Percentiles rank a stretch among this genome's conserved stretches.
phyloP scores from a whole-genome alignment of 2,329 filamentous ascomycete species.

The Penicillium digitatum region DNA sequence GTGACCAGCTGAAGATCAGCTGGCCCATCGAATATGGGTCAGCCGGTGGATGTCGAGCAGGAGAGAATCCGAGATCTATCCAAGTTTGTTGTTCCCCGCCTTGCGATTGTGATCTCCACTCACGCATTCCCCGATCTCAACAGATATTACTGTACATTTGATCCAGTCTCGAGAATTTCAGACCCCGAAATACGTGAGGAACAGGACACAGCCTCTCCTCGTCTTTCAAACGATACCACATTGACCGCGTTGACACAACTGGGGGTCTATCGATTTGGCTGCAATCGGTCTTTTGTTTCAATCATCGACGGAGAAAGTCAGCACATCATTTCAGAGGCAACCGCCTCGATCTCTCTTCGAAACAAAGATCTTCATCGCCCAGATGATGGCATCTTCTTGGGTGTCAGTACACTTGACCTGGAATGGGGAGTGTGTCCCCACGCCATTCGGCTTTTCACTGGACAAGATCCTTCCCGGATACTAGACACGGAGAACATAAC shows the following conservation, averaged over 20 bases:
- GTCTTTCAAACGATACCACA: conserved; percentile 27
- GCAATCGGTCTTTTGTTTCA: conserved; percentile 48
- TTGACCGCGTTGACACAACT: conserved; percentile 53
- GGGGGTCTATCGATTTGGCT: conserved; percentile 44
- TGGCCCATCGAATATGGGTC: conserved; percentile 8
- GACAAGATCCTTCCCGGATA: conserved; percentile 14
- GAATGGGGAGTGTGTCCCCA: conserved; percentile 22
- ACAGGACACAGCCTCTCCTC: conserved; percentile 3
- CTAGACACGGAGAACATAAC: conserved; percentile 24
- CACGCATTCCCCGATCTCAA: background rate
- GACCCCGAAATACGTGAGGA: background rate
- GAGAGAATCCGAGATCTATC: conserved; percentile 21
- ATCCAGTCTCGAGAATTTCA: background rate
- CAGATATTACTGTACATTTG: conserved; percentile 19
- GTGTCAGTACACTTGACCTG: conserved; percentile 24
- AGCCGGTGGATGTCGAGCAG: conserved; percentile 12
- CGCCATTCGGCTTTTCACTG: conserved; percentile 24
- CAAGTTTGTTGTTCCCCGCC: conserved; percentile 7
- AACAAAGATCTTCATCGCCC: conserved; percentile 24
- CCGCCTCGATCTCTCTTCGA: conserved; percentile 40
- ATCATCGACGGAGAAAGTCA: conserved; percentile 50
- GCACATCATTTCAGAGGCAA: conserved; percentile 52
- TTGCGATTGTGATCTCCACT: background rate
- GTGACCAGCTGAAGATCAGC: background rate
- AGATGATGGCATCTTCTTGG: conserved; percentile 34